These are phyloP conservation scores for Laburnicola sp. DNA, from an alignment of 2,329 filamentous ascomycete species.

Conservation along the genomic window DNA sequence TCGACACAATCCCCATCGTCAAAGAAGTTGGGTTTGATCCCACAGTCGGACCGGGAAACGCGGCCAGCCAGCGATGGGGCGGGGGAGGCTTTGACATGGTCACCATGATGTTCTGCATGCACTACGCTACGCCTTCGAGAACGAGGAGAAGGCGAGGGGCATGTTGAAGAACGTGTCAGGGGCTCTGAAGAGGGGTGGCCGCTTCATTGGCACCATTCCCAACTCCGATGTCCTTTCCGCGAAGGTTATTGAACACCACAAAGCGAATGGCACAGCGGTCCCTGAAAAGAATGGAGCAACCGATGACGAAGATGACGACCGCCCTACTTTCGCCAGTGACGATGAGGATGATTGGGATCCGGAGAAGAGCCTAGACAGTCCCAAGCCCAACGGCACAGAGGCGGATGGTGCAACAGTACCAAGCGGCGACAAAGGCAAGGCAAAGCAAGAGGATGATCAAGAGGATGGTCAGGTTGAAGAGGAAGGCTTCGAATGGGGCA, in stretches of 20 bases:
- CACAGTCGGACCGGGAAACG: constrained; percentile 62
- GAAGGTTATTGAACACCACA: constrained; percentile 76
- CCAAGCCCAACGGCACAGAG: constrained; percentile 43
- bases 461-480: constrained; percentile 53
- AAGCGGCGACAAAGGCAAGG: constrained; percentile 29
- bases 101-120: constrained; percentile 99
- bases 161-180: constrained; percentile 95
- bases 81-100: constrained; percentile 90
- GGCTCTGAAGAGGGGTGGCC: constrained; percentile 86
- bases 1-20: constrained; percentile 80
- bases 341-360: constrained; percentile 51
- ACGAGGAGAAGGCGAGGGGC: constrained; percentile 80
- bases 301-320: constrained; percentile 33
- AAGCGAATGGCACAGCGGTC: constrained; percentile 47
- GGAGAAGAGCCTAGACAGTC: constrained; percentile 48
- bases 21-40: constrained; percentile 84
- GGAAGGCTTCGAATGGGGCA: constrained; percentile 76
- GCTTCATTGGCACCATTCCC: constrained; percentile 94
- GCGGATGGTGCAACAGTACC: constrained; percentile 33
- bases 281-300: constrained; percentile 38
- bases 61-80: constrained; percentile 65
- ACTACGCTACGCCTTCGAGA: constrained; percentile 98
- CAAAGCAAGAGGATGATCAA: constrained; percentile 47
- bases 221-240: constrained; percentile 88
- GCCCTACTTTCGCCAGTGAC: constrained; percentile 42